Evolutionary conservation across 1,284 basidiomycete species (phyloP).

Genomic region (Cryptococcus sp.): DNA sequence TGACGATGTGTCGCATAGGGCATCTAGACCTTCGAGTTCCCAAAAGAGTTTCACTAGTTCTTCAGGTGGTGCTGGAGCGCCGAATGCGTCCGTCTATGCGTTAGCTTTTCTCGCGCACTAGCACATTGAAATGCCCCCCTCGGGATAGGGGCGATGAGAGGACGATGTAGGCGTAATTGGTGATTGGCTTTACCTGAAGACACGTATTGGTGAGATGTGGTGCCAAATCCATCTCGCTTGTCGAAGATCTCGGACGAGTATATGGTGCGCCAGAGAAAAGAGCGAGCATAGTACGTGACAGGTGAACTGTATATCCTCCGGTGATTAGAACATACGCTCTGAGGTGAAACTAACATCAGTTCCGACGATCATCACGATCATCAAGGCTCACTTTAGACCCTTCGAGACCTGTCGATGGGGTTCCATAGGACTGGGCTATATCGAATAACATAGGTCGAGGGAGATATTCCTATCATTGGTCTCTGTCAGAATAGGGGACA

Average conservation of each 20-base stretch:
- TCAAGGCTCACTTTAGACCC: slow-evolving; percentile 48
- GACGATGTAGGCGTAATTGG: slow-evolving; percentile 6
- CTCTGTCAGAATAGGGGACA: slow-evolving; percentile 16
- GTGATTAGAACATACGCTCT: slow-evolving; percentile 86
- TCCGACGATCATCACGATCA: slow-evolving; percentile 1
- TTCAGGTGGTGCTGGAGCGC: slow-evolving; percentile 37
- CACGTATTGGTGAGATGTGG: slow-evolving; percentile 95
- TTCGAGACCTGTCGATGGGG: slow-evolving; percentile 58
- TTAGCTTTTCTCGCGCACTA: background rate
- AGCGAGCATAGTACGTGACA: slow-evolving; percentile 78
- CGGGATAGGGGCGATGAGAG: background rate
- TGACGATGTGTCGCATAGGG: slow-evolving; percentile 34
- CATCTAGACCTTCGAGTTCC: slow-evolving; percentile 64
- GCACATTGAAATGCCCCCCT: too few species aligned
- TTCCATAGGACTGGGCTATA: slow-evolving; percentile 49
- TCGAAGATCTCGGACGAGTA: slow-evolving; percentile 43
- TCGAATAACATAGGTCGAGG: slow-evolving; percentile 70
- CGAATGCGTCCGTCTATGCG: slow-evolving; percentile 52
- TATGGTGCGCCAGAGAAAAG: slow-evolving; percentile 75
- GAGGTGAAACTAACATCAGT: slow-evolving; percentile 68
- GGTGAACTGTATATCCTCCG: slow-evolving; percentile 70
- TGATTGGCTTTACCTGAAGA: slow-evolving; percentile 57
- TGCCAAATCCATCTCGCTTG: slow-evolving; percentile 55
- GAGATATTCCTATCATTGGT: slow-evolving; percentile 68
- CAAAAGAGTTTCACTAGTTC: slow-evolving; percentile 64